Evolutionary conservation across 2,329 filamentous ascomycete genomes (phyloP), one percentile per base, ranked within the genome.

Genomic region (Didymella pomorum): DNA sequence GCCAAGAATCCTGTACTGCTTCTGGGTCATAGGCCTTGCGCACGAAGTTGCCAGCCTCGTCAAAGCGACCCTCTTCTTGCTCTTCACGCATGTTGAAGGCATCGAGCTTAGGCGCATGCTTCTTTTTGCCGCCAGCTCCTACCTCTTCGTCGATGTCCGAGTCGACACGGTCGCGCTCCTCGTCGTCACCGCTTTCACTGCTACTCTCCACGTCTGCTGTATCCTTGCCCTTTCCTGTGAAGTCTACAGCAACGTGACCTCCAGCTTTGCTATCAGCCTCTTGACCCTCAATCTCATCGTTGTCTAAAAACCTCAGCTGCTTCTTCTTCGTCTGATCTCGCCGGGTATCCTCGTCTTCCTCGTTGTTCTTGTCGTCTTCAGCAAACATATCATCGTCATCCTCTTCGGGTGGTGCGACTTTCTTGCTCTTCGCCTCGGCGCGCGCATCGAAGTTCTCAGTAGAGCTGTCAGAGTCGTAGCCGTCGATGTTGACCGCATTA

Each of bases 61-160:
- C 95, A 70, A 97, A 99, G 11, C 88, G 85, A 1, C 95, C 95
- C 67, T 98, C 94, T 71, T 98, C 93, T 75, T 96, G 89, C 76
- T 99, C 95, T 12, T 86, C 81, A 58, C 87, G 88, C 83, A 99
- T 91, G 73, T 99, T 98, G 83, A 99, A 99, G 2, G 94, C 94
- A 76, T 98, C 95, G 6, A 99, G 84, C 75, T 95, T 92, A 1
- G 95, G 95, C 1, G 95, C 95, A 76, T 97, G 92, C 69, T 88
- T 91, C 80, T 97, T 98, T 68, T 96, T 89, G 2, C 91, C 90
- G 14, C 95, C 95, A 1, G 92, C 89, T 2, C 95, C 95, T 6
- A 99, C 83, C 76, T 99, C 95, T 53, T 93, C 89, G 66, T 97
- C 95, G 16, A 97, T 74, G 18, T 87, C 91, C 60, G 78, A 73